These are phyloP conservation scores for Candida caryicola DNA, from an alignment of 805 yeast species.

Conservation along the genomic window DNA sequence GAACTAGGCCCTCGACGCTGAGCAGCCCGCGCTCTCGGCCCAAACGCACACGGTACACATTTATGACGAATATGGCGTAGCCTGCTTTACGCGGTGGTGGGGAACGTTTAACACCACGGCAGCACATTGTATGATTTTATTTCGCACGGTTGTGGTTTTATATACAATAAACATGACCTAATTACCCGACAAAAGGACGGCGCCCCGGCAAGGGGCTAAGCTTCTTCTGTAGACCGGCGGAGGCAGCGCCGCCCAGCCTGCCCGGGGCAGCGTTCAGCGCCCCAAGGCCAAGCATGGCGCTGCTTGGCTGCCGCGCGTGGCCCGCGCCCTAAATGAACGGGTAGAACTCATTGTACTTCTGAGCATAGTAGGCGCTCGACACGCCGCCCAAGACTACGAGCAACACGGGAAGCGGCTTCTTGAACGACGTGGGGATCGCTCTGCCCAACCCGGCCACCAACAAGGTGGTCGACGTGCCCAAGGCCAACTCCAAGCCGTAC, in stretches of 20 bases:
- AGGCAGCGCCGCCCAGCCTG: too few species aligned
- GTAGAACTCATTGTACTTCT: constrained; percentile 75
- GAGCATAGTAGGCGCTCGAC: constrained; percentile 65
- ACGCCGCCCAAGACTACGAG: constrained; percentile 62
- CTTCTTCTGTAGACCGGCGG: too few species aligned
- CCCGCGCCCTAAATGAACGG: constrained; percentile 11
- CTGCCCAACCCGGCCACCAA: constrained; percentile 73
- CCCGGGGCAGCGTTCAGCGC: too few species aligned
- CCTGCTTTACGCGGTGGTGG: too few species aligned
- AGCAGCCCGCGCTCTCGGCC: too few species aligned
- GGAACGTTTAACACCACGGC: too few species aligned
- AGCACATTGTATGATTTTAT: constrained; percentile 4
- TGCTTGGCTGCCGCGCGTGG: too few species aligned
- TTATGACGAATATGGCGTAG: too few species aligned
- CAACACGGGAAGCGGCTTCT: constrained; percentile 72
- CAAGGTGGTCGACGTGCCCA: constrained; percentile 66
- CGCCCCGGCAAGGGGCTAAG: too few species aligned
- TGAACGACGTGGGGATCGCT: constrained; percentile 54
- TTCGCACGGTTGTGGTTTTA: constrained; percentile 1
- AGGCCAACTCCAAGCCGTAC: constrained; percentile 77
- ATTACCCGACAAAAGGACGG: neutral
- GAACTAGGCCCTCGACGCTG: too few species aligned
- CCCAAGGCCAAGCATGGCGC: too few species aligned
- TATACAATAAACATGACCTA: neutral
- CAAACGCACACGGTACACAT: too few species aligned